phyloP scores from a whole-genome alignment of 352 stramenopile species.

The Aphanomyces astaci region DNA sequence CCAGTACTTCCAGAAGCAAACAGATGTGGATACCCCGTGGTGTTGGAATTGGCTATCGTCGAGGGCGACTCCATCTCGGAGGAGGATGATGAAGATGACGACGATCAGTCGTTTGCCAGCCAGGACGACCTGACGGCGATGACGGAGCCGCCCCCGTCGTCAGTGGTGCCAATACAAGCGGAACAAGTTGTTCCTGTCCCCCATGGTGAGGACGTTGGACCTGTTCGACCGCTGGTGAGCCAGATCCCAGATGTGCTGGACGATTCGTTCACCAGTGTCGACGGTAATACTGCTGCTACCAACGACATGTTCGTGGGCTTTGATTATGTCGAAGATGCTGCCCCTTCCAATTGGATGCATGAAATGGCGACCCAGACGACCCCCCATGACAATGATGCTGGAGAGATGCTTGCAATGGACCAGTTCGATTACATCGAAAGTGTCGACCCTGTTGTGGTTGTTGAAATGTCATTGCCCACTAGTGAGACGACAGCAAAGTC shows the following conservation, averaged over 20 bases:
- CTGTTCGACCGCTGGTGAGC: not conserved
- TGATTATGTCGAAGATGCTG: slow-evolving; percentile 11
- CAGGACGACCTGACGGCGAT: not conserved
- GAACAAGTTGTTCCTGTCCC: not conserved
- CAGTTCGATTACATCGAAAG: slow-evolving; percentile 12
- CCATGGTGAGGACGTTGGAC: no score
- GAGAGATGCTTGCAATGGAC: slow-evolving; percentile 5
- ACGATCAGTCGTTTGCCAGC: slow-evolving; percentile 17
- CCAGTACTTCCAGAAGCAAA: no score
- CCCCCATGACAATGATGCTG: not conserved
- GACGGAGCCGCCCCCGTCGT: no score
- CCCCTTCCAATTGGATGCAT: not conserved
- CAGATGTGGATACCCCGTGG: no score
- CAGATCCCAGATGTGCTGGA: slow-evolving; percentile 7
- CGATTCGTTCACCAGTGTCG: slow-evolving; percentile 21
- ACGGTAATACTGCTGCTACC: not conserved
- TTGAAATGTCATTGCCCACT: no score
- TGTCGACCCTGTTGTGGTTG: not conserved
- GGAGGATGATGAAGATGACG: not conserved
- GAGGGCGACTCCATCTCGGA: slow-evolving; percentile 20
- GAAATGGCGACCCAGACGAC: slow-evolving; percentile 6
- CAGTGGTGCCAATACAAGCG: not conserved
- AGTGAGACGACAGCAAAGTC: no score
- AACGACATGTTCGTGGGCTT: not conserved
- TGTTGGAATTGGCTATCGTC: slow-evolving; percentile 16